Base-by-base conservation (phyloP, 306 rosid species). In the Abrus precatorius region DNA sequence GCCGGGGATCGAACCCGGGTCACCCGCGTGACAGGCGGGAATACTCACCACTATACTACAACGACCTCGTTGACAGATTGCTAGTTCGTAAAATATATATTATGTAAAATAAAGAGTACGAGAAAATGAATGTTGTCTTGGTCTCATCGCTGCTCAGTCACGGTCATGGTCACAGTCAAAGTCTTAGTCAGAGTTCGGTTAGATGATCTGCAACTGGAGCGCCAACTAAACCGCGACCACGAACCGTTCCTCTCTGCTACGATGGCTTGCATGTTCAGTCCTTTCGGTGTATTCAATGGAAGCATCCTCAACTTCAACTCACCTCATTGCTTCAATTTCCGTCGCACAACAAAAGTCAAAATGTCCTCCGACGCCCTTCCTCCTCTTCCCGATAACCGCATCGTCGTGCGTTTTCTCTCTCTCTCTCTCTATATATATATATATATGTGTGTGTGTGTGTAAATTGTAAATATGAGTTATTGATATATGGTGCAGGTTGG, bases 1-100 rank as follows among this genome's bases (percentile, higher is more conserved):
- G 84, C 83, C 86, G 73, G 80, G 86, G 86, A 84, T 84, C 83
- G 80, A 83, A 83, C 86, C 79, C 86, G 74, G 82, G 86, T 82
- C 85, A 47, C 74, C 85, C 69, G 85, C 78, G 80, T 83, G 83
- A 83, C 86, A 83, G 83, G 76, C 86, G 72, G 76, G 72, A 83
- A 83, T 78, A 78, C 86, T 83, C 7, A 78, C 83, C 86, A 84
- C 80, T 84, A 84, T 84, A 82, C 85, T 82, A 75, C 85, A 82
- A 81, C 76, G 81, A 78, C 82, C 2, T 5, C 0, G 5, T 11
- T 27, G 12, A 3, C 4, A 1, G 48, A 0, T 20, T 20, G 20
- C 20, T 0, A 20, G 20, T 20, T 20, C 20, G 20, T 20, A 20
- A 20, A 20, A 20, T 20, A 20, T 20, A 20, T 20, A 20, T 20